A percentile compares a stretch with the other conserved stretches of the same genome.
These are phyloP conservation scores for Solanum okadae DNA, from an alignment of 257 asterid species.

Conservation along the genomic window DNA sequence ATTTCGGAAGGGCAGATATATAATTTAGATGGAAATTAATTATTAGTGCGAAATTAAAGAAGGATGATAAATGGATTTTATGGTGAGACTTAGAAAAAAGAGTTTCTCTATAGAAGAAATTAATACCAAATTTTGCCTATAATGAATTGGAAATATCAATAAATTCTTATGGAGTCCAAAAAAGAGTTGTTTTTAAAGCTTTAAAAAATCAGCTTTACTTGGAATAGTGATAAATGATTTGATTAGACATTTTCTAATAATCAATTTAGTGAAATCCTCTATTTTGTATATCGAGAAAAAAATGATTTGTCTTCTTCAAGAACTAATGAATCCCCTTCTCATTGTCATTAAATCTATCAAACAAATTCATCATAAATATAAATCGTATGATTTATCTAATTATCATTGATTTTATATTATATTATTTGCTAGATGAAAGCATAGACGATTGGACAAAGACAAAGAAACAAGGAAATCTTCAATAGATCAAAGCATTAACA, in stretches of 20 bases:
- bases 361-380: neutral
- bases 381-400: fast-evolving
- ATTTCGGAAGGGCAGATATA: too few relatives aligned
- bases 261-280: neutral
- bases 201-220: neutral
- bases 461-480: neutral
- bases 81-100: too few relatives aligned
- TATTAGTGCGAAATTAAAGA: too few relatives aligned
- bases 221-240: neutral
- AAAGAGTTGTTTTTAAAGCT: neutral
- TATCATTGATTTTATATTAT: neutral
- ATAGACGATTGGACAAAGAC: neutral
- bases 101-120: too few relatives aligned
- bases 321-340: neutral
- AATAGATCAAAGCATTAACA: neutral
- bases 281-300: neutral
- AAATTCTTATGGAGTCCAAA: neutral
- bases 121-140: too few relatives aligned
- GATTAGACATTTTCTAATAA: neutral
- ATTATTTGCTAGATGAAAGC: neutral
- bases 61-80: too few relatives aligned
- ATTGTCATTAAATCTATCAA: neutral
- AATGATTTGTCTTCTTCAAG: fast-evolving
- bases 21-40: too few relatives aligned
- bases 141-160: neutral